Percentiles rank a stretch among this genome's conserved stretches.
These are phyloP conservation scores for Astrocystis sublimbata DNA, from an alignment of 495 filamentous ascomycete genomes.

Conservation along the genomic window DNA sequence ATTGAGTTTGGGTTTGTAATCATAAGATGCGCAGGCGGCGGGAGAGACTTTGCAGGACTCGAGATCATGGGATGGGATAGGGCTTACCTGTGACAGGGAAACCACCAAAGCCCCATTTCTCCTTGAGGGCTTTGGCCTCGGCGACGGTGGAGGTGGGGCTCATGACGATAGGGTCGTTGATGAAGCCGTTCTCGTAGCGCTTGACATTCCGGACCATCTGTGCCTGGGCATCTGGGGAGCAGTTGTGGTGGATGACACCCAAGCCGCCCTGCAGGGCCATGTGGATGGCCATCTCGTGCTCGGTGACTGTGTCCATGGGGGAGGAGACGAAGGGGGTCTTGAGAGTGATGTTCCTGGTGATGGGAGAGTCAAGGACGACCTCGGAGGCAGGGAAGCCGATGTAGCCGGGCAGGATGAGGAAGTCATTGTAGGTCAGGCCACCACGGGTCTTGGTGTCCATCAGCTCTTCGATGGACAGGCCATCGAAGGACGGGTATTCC, in stretches of 20 bases:
- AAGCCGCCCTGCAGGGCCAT: constrained; percentile 96
- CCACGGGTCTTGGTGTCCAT: constrained; percentile 85
- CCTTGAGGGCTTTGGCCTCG: constrained; percentile 89
- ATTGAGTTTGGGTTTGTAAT: constrained; percentile 68
- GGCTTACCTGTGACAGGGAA: constrained; percentile 97
- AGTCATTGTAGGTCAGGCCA: constrained; percentile 79
- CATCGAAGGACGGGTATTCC: constrained; percentile 75
- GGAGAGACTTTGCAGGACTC: constrained; percentile 17
- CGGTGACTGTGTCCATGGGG: constrained; percentile 99
- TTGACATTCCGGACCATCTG: constrained; percentile 99
- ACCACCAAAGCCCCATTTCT: constrained; percentile 98
- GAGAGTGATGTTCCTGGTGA: constrained; percentile 90
- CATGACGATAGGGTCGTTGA: constrained; percentile 92
- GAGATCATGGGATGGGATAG: constrained; percentile 15
- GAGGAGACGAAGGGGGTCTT: constrained; percentile 96
- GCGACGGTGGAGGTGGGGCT: constrained; percentile 82
- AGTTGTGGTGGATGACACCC: constrained; percentile 99
- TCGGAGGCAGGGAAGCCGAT: constrained; percentile 85
- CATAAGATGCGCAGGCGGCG: constrained; percentile 62
- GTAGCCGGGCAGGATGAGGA: constrained; percentile 59
- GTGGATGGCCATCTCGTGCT: constrained; percentile 98
- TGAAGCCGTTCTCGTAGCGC: constrained; percentile 99
- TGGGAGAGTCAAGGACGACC: constrained; percentile 82
- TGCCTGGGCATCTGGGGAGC: constrained; percentile 88
- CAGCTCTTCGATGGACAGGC: constrained; percentile 77